These are phyloP conservation scores for Pyrenochaeta sp. DNA, from an alignment of 2,329 filamentous ascomycete species.

Conservation along the genomic window DNA sequence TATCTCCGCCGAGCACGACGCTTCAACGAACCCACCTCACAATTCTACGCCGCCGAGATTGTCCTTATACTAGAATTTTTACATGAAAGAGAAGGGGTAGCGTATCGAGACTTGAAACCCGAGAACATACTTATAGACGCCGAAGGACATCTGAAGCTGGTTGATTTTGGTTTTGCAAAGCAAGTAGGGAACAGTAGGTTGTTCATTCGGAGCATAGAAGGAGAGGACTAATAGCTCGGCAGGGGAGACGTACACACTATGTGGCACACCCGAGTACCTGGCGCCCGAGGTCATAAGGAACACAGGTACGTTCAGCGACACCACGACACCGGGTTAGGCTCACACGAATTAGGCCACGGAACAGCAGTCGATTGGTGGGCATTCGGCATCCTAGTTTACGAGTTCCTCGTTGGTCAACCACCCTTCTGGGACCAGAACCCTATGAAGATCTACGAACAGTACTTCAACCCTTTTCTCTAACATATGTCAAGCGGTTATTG, in stretches of 20 bases:
- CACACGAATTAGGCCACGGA: conserved; percentile 61
- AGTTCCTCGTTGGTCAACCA: conserved; percentile 84
- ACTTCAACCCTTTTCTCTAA: conserved; percentile 15
- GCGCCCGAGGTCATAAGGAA: conserved; percentile 86
- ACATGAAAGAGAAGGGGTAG: conserved; percentile 80
- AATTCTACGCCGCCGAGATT: conserved; percentile 86
- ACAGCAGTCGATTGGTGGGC: conserved; percentile 89
- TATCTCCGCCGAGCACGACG: conserved; percentile 79
- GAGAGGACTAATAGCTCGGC: conserved; percentile 15
- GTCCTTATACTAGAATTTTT: conserved; percentile 82
- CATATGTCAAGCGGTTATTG: neutral
- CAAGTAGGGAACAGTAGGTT: conserved; percentile 67
- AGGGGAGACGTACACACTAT: conserved; percentile 82
- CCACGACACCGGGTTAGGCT: conserved; percentile 18
- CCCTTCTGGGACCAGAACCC: conserved; percentile 89
- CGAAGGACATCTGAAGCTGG: conserved; percentile 81
- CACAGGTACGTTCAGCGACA: conserved; percentile 62
- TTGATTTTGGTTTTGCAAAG: conserved; percentile 88
- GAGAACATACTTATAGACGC: conserved; percentile 82
- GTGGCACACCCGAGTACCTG: conserved; percentile 84
- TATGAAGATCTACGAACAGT: conserved; percentile 83
- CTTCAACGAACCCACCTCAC: conserved; percentile 79
- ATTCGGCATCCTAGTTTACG: conserved; percentile 82
- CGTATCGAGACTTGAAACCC: conserved; percentile 83
- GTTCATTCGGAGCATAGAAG: conserved; percentile 24